phyloP scores from a whole-genome alignment of 441 rosid genomes.

The Mallotus repandus region DNA sequence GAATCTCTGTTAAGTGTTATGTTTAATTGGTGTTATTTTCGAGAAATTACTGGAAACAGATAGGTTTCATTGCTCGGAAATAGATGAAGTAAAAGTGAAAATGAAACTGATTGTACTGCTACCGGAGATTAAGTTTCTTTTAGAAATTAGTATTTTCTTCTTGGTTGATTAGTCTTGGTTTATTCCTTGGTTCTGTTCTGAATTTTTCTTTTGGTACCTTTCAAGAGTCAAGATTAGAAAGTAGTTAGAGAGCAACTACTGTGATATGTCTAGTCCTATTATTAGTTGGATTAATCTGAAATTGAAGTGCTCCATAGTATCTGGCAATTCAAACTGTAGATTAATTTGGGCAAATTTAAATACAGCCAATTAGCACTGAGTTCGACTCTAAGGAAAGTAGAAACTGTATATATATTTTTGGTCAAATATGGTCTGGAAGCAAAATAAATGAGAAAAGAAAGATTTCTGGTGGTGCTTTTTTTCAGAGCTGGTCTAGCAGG shows the following conservation, averaged over 20 bases:
- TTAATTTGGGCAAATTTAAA: too few species aligned
- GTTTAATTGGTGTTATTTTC: constrained; percentile 11
- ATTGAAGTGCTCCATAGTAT: background rate
- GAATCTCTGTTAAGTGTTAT: background rate
- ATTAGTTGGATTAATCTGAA: background rate
- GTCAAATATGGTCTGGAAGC: too few species aligned
- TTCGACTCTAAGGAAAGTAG: too few species aligned
- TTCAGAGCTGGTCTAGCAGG: too few species aligned
- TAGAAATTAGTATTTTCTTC: background rate
- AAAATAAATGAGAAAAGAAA: too few species aligned
- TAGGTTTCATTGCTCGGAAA: background rate
- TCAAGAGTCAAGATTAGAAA: background rate
- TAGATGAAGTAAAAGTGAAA: background rate
- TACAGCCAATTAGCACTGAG: too few species aligned
- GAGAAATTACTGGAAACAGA: constrained; percentile 21
- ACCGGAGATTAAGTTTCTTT: background rate
- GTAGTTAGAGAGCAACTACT: background rate
- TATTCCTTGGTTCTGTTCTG: background rate
- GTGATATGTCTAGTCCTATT: background rate
- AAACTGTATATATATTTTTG: too few species aligned
- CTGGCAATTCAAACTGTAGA: background rate
- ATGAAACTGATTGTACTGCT: background rate
- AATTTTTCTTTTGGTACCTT: background rate
- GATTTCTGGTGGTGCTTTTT: too few species aligned
- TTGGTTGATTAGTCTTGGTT: background rate